Base-by-base conservation (phyloP, 768 basidiomycete genomes). In the Dendrothele bispora region DNA sequence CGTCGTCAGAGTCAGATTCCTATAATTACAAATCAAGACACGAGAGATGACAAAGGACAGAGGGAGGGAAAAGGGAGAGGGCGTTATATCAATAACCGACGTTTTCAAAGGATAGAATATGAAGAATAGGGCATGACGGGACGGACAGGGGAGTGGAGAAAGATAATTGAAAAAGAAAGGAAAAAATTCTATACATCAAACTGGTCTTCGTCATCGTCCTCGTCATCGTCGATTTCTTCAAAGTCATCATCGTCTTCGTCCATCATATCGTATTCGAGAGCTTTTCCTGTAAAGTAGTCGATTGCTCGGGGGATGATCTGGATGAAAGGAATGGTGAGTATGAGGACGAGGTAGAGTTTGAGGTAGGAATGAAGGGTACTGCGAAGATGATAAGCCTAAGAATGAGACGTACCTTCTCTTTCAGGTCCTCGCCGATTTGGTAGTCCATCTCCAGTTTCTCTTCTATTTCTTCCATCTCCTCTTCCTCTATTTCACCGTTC, bases 211-310 rank as follows among this genome's bases (percentile, higher is more conserved):
- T 72, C 75, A 25, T 77, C 78, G 6, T 80, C 74, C 2, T 80
- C 82, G 7, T 84, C 83, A 21, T 82, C 78, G 1, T 80, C 80
- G 17, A 83, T 78, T 14, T 76, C 75, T 4, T 79, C 79, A 1
- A 82, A 79, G 7, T 82, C 73, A 38, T 77, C 79, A 2, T 81
- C 82, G 15, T 83, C 81, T 3, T 68, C 60, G 17, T 78, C 78
- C 66, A 54, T 54, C 55, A 76, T 63, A 32, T 91, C 91, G 63
- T 86, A 93, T 57, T 92, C 85, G 40, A 97, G 80, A 12, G 94
- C 92, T 70, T 95, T 95, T 55, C 95, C 95, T 5, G 94, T 97
- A 75, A 99, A 99, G 76, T 88, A 98, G 69, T 98, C 97, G 49
- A 98, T 73, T 11, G 94, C 95, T 53, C 89, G 89, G 46, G 95